Conservation (phyloP, 768 basidiomycete genomes). For the Mrakia hoshinonis region DNA sequence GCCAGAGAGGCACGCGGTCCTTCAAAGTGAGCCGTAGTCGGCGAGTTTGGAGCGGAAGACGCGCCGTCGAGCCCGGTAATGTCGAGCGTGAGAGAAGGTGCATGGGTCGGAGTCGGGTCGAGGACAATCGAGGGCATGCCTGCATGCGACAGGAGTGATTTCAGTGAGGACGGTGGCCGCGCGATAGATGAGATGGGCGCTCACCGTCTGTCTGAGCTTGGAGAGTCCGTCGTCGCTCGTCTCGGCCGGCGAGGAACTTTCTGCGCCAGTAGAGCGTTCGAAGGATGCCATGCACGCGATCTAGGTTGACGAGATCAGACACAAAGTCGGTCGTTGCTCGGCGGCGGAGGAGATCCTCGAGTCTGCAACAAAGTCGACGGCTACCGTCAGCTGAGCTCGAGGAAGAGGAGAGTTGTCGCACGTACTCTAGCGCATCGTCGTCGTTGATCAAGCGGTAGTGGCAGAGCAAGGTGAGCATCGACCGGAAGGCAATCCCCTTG, state of each 20-base stretch:
- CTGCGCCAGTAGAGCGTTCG: constrained; percentile 64
- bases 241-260: constrained; percentile 53
- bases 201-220: background rate
- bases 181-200: background rate
- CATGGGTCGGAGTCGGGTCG: background rate
- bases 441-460: too few relatives aligned
- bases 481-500: constrained; percentile 79
- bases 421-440: too few relatives aligned
- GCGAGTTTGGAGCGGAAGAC: constrained; percentile 2
- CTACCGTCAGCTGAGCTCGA: background rate
- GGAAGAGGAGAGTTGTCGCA: background rate
- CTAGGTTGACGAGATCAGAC: constrained; percentile 72
- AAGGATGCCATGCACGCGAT: constrained; percentile 72
- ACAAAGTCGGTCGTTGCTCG: constrained; percentile 71
- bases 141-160: background rate
- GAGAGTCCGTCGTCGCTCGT: constrained; percentile 31
- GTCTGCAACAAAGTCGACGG: constrained; percentile 43
- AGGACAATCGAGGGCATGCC: constrained; percentile 18
- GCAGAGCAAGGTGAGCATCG: constrained; percentile 75
- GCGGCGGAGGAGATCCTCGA: constrained; percentile 70
- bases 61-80: background rate
- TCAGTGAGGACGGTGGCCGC: too few relatives aligned
- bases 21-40: background rate
- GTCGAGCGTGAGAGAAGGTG: background rate
- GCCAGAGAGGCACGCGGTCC: background rate